These are phyloP conservation scores for Fusarium papillatum DNA, from an alignment of 2,329 filamentous ascomycete species.

Conservation along the genomic window DNA sequence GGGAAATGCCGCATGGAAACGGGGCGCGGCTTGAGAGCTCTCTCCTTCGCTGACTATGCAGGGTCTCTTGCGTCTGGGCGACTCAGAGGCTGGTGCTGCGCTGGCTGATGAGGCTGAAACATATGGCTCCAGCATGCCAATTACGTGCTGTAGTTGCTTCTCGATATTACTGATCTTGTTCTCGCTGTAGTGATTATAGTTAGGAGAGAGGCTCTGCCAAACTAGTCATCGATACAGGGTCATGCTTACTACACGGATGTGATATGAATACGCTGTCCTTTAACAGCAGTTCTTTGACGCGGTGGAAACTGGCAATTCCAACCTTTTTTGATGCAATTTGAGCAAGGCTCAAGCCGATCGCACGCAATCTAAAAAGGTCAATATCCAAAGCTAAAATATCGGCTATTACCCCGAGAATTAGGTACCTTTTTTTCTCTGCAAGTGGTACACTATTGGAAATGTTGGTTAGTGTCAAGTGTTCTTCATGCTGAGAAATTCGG, in stretches of 20 bases:
- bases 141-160: slow-evolving; percentile 8
- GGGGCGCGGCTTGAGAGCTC: not conserved
- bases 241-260: not conserved
- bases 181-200: not conserved
- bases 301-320: slow-evolving; percentile 1
- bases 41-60: not conserved
- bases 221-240: not conserved
- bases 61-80: not conserved
- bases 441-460: not conserved
- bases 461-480: not conserved
- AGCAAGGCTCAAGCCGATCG: not conserved
- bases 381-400: not conserved
- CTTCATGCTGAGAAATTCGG: not conserved
- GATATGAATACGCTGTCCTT: slow-evolving; percentile 2
- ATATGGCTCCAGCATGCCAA: not conserved
- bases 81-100: not conserved
- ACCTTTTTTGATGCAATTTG: slow-evolving; percentile 5
- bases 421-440: not conserved
- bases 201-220: not conserved
- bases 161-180: slow-evolving; percentile 3
- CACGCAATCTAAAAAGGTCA: not conserved
- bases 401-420: not conserved
- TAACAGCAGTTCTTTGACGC: not conserved
- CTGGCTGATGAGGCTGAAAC: not conserved
- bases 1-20: not conserved